A percentile compares a stretch with the other conserved stretches of the same genome.
Conservation (phyloP, 495 filamentous ascomycete genomes). For the Entonaema liquescens region DNA sequence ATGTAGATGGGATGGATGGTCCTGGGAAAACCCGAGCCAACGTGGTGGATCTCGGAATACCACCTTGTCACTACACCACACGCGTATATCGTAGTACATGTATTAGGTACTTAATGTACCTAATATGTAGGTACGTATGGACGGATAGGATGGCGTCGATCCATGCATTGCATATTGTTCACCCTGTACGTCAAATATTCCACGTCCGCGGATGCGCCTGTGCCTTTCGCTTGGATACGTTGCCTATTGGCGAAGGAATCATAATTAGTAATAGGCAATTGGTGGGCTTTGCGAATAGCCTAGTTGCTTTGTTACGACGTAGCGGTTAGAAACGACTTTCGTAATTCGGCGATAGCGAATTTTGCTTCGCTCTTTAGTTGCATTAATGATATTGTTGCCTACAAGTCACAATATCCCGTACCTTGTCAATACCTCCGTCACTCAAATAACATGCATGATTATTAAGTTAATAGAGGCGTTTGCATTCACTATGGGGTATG, state of each 20-base stretch:
- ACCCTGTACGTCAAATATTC: not conserved
- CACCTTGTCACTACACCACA: constrained; percentile 9
- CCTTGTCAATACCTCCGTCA: not conserved
- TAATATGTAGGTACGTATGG: no score
- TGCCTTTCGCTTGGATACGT: not conserved
- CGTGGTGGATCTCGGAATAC: constrained; percentile 25
- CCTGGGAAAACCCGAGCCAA: constrained; percentile 5
- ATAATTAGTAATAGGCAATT: not conserved
- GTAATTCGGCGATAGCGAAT: not conserved
- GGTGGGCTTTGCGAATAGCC: not conserved
- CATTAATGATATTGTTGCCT: not conserved
- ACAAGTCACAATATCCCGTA: not conserved
- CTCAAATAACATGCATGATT: not conserved
- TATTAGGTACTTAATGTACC: no score
- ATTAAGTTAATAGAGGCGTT: constrained; percentile 5
- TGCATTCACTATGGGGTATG: constrained; percentile 6
- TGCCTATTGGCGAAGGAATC: not conserved
- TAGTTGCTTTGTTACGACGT: not conserved
- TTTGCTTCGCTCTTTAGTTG: not conserved
- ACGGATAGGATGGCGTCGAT: not conserved
- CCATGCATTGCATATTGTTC: not conserved
- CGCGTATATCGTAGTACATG: no score
- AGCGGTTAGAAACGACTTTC: not conserved
- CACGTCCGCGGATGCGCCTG: not conserved
- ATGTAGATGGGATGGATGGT: not conserved